phyloP scores from a whole-genome alignment of 2,329 filamentous ascomycete genomes.

The Fusarium oxysporum region DNA sequence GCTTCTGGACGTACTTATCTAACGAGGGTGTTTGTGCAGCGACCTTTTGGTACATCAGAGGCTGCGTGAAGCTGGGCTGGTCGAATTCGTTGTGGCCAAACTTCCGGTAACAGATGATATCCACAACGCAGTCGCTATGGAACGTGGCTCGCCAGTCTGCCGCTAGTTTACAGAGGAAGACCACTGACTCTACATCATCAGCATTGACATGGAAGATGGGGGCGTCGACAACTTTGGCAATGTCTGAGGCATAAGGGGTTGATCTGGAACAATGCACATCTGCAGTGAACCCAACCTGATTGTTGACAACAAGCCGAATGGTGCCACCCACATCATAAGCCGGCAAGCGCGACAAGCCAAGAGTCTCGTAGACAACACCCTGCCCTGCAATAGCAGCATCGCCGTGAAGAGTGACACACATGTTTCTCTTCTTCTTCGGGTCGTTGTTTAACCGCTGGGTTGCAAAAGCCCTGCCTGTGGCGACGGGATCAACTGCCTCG shows the following conservation, averaged over 20 bases:
- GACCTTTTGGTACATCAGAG: too few species aligned
- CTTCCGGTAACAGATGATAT: too few species aligned
- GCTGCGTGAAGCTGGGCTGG: too few species aligned
- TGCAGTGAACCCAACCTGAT: conserved; percentile 99
- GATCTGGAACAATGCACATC: conserved; percentile 96
- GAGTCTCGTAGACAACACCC: conserved; percentile 96
- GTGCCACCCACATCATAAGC: conserved; percentile 97
- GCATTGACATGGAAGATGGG: conserved; percentile 99
- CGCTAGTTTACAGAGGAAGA: conserved; percentile 96
- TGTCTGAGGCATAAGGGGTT: conserved; percentile 97
- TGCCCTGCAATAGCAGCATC: conserved; percentile 97
- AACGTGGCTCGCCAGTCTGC: conserved; percentile 99
- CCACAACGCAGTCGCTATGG: conserved; percentile 83
- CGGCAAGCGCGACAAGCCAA: conserved; percentile 94
- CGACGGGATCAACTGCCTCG: conserved; percentile 97
- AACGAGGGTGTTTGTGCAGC: too few species aligned
- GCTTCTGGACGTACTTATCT: too few species aligned
- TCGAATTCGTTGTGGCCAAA: too few species aligned
- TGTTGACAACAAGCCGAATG: conserved; percentile 96
- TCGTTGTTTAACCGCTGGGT: conserved; percentile 99
- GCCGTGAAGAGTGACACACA: conserved; percentile 95
- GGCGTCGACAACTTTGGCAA: conserved; percentile 96
- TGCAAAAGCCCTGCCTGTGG: conserved; percentile 93
- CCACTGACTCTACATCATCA: conserved; percentile 96
- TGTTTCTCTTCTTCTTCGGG: conserved; percentile 82